Evolutionary conservation across 2,329 filamentous ascomycete species (phyloP), one percentile per base, ranked within the genome.

Genomic region (Coniochaeta sp.): DNA sequence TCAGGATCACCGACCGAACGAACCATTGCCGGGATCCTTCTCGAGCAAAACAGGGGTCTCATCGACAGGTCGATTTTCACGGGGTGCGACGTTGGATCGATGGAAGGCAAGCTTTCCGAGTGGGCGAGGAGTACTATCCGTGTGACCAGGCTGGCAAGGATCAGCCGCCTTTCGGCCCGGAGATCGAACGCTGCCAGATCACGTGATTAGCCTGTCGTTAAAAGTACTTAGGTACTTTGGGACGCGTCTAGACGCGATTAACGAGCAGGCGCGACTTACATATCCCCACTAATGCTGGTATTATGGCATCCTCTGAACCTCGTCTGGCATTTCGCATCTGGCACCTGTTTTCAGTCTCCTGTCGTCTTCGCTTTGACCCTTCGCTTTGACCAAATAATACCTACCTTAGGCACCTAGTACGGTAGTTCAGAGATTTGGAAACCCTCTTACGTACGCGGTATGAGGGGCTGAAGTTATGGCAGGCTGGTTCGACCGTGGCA

Each of bases 401-500:
- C n/a, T n/a, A n/a, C n/a, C n/a, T n/a, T n/a, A n/a, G n/a, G n/a
- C n/a, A n/a, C n/a, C n/a, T 30, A 24, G 24, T 22, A 16, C 14
- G 30, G 47, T n/a, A 4, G 14, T 22, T 30, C 14, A 14, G n/a
- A 30, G 8, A n/a, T 30, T 24, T 24, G 12, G 4, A 30, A 12
- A 52, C 24, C 12, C 19, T n/a, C n/a, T n/a, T n/a, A n/a, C 24
- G 14, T n/a, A 17, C 22, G 17, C 14, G 17, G 24, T 52, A 52
- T 52, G 47, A 26, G 12, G 24, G 17, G 47, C 26, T 52, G 47
- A 52, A 26, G 24, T 30, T 26, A 78, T 79, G 76, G 67, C 74
- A 40, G 72, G 67, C 61, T 78, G 75, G 74, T 72, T 77, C 52
- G 64, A 66, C 42, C 69, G 66, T 38, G 76, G 76, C 28, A 74